These are phyloP conservation scores for Datura wrightii DNA, from an alignment of 257 asterid species.

Conservation along the genomic window DNA sequence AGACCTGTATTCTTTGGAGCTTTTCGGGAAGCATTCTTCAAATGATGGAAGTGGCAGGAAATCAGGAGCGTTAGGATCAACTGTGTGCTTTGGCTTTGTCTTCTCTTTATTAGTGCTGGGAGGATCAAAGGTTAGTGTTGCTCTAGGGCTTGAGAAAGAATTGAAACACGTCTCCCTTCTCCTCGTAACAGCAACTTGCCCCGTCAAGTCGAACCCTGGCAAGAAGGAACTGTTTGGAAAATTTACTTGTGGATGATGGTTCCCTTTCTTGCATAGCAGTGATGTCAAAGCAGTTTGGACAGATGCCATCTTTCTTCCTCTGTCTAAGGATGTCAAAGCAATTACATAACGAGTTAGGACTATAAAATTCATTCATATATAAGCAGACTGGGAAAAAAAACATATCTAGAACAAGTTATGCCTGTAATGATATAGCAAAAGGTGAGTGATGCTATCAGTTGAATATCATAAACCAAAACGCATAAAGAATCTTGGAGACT, in stretches of 20 bases:
- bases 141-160: constrained; percentile 52
- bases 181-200: constrained; percentile 39
- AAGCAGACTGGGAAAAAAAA: not conserved
- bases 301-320: constrained; percentile 61
- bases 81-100: constrained; percentile 74
- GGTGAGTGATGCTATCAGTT: not conserved
- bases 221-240: constrained; percentile 55
- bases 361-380: not conserved
- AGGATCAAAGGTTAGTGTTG: constrained; percentile 80
- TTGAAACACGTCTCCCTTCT: constrained; percentile 45
- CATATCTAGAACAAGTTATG: not conserved
- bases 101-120: constrained; percentile 55
- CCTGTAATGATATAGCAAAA: constrained; percentile 11
- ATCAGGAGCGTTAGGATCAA: constrained; percentile 87
- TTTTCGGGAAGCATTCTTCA: constrained; percentile 90
- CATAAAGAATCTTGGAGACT: too few species aligned
- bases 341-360: not conserved
- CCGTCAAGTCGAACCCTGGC: constrained; percentile 57
- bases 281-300: constrained; percentile 74
- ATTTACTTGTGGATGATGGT: constrained; percentile 50
- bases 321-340: not conserved
- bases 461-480: not conserved
- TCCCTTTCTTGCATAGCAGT: constrained; percentile 63
- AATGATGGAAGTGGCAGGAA: constrained; percentile 94
- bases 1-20: constrained; percentile 87